Evolutionary conservation across 345 rosid species (phyloP), one percentile per base, ranked within the genome.

Genomic region (Dimocarpus longan): DNA sequence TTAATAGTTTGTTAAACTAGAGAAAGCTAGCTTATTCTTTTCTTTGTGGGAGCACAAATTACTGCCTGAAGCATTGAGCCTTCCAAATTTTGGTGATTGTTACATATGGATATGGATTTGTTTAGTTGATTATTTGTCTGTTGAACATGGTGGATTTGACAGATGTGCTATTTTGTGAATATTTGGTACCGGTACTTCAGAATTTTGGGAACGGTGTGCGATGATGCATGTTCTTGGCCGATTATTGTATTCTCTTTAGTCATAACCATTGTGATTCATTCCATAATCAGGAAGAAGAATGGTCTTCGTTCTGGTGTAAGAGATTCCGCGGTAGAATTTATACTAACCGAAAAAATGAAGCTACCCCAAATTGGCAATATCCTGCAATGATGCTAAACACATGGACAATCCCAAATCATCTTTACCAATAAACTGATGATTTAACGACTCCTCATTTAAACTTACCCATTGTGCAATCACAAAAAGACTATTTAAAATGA

Each of bases 71-170:
- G 15, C 66, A 24, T 22, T 32, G 24, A 52, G 24, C 57, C 4
- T 32, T 72, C 22, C 42, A 32, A 60, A 24, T 73, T 73, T 60
- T 60, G 68, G 13, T 37, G 68, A 42, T 40, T 24, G 37, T 32
- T 71, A 57, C 48, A 73, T 32, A 32, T 32, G 37, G 37, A 32
- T 73, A 32, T 32, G 37, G 37, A 32, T 73, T 76, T 70, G 57
- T 19, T 40, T 48, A 70, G 66, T 75, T 57, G 18, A n/a, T 10
- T 68, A 42, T 46, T 21, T 6, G 50, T 60, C 66, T 75, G 70
- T 8, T 44, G 21, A 43, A 22, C 52, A 39, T 73, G 73, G 59
- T 79, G 37, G 44, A 52, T 40, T 68, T 68, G 12, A 13, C 6
- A 2, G n/a, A 0, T 44, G 28, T 5, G 48, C 54, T 44, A 63